Conservation (phyloP, 1,284 basidiomycete species). For the Schizophyllum commune region DNA sequence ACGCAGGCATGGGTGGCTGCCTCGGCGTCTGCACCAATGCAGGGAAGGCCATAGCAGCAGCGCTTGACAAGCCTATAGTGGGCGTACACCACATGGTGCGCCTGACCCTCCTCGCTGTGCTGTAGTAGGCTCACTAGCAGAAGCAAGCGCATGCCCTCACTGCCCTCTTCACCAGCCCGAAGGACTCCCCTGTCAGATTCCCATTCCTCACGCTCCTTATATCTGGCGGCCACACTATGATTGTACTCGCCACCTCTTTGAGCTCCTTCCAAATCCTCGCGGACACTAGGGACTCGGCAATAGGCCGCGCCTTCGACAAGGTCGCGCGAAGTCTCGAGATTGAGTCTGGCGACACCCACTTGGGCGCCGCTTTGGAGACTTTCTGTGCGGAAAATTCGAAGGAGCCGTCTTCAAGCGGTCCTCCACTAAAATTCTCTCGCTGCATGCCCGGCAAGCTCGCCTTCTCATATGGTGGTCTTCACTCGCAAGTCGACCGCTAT, state of each 20-base stretch:
- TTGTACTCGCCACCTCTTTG: slow-evolving; percentile 63
- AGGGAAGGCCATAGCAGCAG: slow-evolving; percentile 76
- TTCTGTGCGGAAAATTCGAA: slow-evolving; percentile 39
- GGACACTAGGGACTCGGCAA: slow-evolving; percentile 68
- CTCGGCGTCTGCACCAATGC: slow-evolving; percentile 72
- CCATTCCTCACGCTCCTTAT: slow-evolving; percentile 86
- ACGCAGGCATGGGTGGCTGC: slow-evolving; percentile 69
- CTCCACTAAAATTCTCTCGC: slow-evolving; percentile 35
- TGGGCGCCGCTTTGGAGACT: slow-evolving; percentile 72
- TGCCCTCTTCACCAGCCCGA: slow-evolving; percentile 60
- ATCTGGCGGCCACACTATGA: slow-evolving; percentile 87
- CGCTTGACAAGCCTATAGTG: slow-evolving; percentile 69
- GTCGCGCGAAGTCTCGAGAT: slow-evolving; percentile 63
- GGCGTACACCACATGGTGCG: slow-evolving; percentile 92
- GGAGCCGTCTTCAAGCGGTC: neutral
- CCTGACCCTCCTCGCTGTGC: slow-evolving; percentile 3
- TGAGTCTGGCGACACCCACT: slow-evolving; percentile 51
- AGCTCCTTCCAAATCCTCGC: slow-evolving; percentile 66
- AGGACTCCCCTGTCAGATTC: slow-evolving; percentile 44
- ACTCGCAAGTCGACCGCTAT: slow-evolving; percentile 55
- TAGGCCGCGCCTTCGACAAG: slow-evolving; percentile 79
- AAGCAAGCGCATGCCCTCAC: slow-evolving; percentile 95
- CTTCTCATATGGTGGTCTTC: slow-evolving; percentile 75
- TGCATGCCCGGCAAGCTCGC: slow-evolving; percentile 50
- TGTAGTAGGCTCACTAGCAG: neutral